A percentile compares a stretch with the other conserved stretches of the same genome.
These are phyloP conservation scores for Zygosaccharomyces bailii DNA, from an alignment of 805 yeast species.

Conservation along the genomic window DNA sequence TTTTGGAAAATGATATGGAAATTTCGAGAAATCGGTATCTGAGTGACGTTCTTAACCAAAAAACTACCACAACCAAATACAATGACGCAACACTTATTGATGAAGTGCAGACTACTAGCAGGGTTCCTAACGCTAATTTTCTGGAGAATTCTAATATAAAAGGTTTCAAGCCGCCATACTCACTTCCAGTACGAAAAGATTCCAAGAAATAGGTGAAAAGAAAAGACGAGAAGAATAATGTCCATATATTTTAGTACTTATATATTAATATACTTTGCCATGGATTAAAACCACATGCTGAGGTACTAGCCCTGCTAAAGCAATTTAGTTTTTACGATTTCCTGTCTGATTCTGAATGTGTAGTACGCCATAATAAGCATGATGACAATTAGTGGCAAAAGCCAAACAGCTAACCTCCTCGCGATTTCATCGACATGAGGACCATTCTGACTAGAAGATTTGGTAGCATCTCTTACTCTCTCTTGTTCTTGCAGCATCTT, in stretches of 20 bases:
- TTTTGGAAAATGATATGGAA: constrained; percentile 26
- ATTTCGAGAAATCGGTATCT: constrained; percentile 30
- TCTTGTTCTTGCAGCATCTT: constrained; percentile 32
- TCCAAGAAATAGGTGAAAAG: background rate
- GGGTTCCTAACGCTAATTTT: constrained; percentile 48
- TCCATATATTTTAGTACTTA: background rate
- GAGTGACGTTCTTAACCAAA: constrained; percentile 33
- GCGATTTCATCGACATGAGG: constrained; percentile 36
- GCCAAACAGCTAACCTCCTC: constrained; percentile 29
- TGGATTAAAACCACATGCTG: background rate
- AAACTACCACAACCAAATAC: constrained; percentile 32
- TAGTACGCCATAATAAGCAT: constrained; percentile 36
- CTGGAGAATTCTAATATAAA: constrained; percentile 44
- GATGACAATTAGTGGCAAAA: constrained; percentile 30
- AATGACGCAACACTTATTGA: constrained; percentile 42
- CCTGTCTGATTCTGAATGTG: constrained; percentile 36
- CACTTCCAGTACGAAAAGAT: constrained; percentile 9
- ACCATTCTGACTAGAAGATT: constrained; percentile 15
- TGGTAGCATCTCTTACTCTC: constrained; percentile 29
- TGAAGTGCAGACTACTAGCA: constrained; percentile 43
- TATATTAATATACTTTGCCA: background rate
- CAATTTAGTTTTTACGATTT: constrained; percentile 35
- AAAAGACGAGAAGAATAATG: too few relatives aligned
- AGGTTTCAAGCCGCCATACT: constrained; percentile 45
- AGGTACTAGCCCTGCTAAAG: constrained; percentile 18